These are phyloP conservation scores for Hypsizygus marmoreus DNA, from an alignment of 768 basidiomycete genomes.

Conservation along the genomic window DNA sequence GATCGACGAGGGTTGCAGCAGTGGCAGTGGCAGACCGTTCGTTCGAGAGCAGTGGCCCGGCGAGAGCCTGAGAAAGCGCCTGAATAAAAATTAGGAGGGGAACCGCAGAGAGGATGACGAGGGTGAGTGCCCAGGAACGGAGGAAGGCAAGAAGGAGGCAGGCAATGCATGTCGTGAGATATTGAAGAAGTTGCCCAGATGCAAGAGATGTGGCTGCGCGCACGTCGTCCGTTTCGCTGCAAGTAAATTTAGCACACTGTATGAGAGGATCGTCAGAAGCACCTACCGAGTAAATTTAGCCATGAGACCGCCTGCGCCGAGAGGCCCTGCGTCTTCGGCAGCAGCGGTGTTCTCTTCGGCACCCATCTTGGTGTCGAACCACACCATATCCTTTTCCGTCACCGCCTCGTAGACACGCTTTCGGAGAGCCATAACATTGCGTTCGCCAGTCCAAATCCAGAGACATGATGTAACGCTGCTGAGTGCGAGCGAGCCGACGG, in stretches of 20 bases:
- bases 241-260: background rate
- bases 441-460: slow-evolving; percentile 90
- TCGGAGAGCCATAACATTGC: slow-evolving; percentile 69
- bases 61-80: slow-evolving; percentile 68
- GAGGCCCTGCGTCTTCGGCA: slow-evolving; percentile 45
- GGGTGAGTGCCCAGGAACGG: slow-evolving; percentile 80
- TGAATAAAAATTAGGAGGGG: slow-evolving; percentile 82
- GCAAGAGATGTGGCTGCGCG: slow-evolving; percentile 82
- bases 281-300: slow-evolving; percentile 83
- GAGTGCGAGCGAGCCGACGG: slow-evolving; percentile 63
- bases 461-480: slow-evolving; percentile 75
- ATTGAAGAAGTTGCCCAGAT: slow-evolving; percentile 76
- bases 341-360: slow-evolving; percentile 48
- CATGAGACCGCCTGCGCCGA: slow-evolving; percentile 91
- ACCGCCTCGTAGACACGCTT: slow-evolving; percentile 70
- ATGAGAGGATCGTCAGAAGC: background rate
- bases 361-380: slow-evolving; percentile 87
- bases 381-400: slow-evolving; percentile 73
- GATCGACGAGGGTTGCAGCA: slow-evolving; percentile 81
- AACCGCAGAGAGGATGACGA: slow-evolving; percentile 90
- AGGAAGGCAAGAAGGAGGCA: slow-evolving; percentile 82
- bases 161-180: slow-evolving; percentile 76
- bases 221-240: slow-evolving; percentile 93
- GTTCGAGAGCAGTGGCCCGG: slow-evolving; percentile 61
- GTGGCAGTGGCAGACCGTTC: slow-evolving; percentile 70